These are phyloP conservation scores for Chrysanthemum makinoi DNA, from an alignment of 129 eudicot genomes.

Conservation along the genomic window DNA sequence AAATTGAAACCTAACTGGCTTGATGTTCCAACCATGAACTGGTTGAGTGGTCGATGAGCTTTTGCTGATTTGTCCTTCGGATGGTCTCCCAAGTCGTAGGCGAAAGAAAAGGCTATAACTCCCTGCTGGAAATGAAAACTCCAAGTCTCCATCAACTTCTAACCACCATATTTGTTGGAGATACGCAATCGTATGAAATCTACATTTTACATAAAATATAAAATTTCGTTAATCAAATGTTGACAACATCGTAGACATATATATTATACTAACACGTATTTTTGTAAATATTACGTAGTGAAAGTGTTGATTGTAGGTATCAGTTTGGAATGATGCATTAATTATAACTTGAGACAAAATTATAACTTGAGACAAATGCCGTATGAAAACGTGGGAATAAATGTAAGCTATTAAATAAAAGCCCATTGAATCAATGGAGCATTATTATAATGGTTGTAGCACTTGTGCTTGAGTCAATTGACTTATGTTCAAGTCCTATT, in stretches of 20 bases:
- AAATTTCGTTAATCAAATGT: neutral
- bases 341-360: neutral
- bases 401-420: neutral
- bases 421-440: neutral
- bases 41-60: conserved; percentile 24
- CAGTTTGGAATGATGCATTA: conserved; percentile 19
- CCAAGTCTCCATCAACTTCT: conserved; percentile 72
- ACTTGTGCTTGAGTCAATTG: no score
- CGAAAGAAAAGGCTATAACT: conserved; percentile 70
- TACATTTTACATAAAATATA: conserved; percentile 9
- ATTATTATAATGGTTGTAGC: no score
- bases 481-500: no score
- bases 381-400: conserved; percentile 11
- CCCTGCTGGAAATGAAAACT: conserved; percentile 68
- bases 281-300: conserved; percentile 13
- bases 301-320: conserved; percentile 29
- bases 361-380: neutral
- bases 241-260: no score
- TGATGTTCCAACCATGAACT: conserved; percentile 70
- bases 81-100: conserved; percentile 48
- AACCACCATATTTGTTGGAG: conserved; percentile 97
- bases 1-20: conserved; percentile 65
- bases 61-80: conserved; percentile 27
- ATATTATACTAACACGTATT: neutral
- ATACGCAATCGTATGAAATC: conserved; percentile 70